A percentile compares a stretch with the other conserved stretches of the same genome.
Evolutionary conservation across 2,329 filamentous ascomycete species (phyloP).

Genomic region (Thermoascus crustaceus): DNA sequence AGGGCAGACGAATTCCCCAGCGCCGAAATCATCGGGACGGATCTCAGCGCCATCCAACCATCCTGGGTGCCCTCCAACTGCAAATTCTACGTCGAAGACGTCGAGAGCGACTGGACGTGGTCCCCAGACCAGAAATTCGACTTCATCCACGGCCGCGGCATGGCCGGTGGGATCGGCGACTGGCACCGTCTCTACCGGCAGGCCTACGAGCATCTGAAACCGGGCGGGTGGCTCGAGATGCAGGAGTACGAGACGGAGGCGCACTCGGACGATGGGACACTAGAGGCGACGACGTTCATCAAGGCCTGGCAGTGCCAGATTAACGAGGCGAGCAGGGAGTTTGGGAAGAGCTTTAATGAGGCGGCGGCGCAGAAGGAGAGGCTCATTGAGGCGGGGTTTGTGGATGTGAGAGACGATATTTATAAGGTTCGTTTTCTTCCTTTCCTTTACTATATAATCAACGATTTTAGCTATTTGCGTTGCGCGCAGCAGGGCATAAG

Average conservation of each 20-base stretch:
- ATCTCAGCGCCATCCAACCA: slow-evolving; percentile 34
- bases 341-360: slow-evolving; percentile 18
- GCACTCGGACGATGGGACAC: slow-evolving; percentile 13
- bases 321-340: slow-evolving; percentile 13
- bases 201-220: slow-evolving; percentile 16
- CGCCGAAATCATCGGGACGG: slow-evolving; percentile 28
- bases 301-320: slow-evolving; percentile 17
- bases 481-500: too few relatives aligned
- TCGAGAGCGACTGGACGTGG: slow-evolving; percentile 21
- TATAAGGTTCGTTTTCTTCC: slow-evolving; percentile 11
- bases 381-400: slow-evolving; percentile 26
- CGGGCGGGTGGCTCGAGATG: slow-evolving; percentile 22
- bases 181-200: slow-evolving; percentile 15
- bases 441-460: not conserved
- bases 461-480: too few relatives aligned
- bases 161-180: slow-evolving; percentile 17
- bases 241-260: slow-evolving; percentile 19
- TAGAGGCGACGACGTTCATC: slow-evolving; percentile 11
- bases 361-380: slow-evolving; percentile 16
- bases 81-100: slow-evolving; percentile 25
- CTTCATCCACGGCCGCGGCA: slow-evolving; percentile 23
- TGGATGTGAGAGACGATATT: slow-evolving; percentile 20
- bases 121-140: slow-evolving; percentile 17
- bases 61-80: slow-evolving; percentile 23
- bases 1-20: slow-evolving; percentile 31